Evolutionary conservation across 179 eudicot species (phyloP), one percentile per base, ranked within the genome.

Genomic region (Sideroxylon spinosum): DNA sequence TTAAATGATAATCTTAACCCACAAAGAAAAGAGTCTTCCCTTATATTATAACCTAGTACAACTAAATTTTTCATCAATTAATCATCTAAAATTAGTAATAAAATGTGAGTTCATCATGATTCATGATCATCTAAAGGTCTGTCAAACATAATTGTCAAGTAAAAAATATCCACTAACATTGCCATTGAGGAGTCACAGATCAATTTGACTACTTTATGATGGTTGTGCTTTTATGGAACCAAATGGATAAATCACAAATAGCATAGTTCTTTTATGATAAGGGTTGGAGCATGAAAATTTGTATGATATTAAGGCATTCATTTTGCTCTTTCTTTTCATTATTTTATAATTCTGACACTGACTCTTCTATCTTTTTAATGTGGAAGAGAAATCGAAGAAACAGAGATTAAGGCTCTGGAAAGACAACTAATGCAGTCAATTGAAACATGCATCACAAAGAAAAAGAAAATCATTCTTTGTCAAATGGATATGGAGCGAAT

Each of bases 341-440:
- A 9, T 29, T 23, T 75, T 68, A 26, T 32, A 23, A 9, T 78
- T 64, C 68, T 37, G 3, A 37, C 44, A 6, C 65, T 76, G 22
- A 73, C 65, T 52, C 62, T 61, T 56, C 53, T 80, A 7, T 23
- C 26, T 59, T 56, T 53, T 71, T 77, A 71, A 7, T 82, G 76
- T 87, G 78, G 46, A 74, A 95, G 98, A 85, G 98, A 93, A 85
- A 95, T 95, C 75, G 98, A 90, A 84, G 98, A 93, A 88, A 84
- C 89, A 78, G 98, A 95, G 71, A 90, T 95, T 78, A 95, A 90
- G 86, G 90, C 88, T 74, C 78, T 93, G 87, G 98, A 95, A 86
- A 89, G 98, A 84, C 98, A 95, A 85, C 86, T 95, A 29, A 88
- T 93, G 98, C 98, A 95, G 86, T 93, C 98, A 81, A 89, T 95